These are phyloP conservation scores for Carex scoparia DNA, from an alignment of 176 grass and related monocot species.

Conservation along the genomic window DNA sequence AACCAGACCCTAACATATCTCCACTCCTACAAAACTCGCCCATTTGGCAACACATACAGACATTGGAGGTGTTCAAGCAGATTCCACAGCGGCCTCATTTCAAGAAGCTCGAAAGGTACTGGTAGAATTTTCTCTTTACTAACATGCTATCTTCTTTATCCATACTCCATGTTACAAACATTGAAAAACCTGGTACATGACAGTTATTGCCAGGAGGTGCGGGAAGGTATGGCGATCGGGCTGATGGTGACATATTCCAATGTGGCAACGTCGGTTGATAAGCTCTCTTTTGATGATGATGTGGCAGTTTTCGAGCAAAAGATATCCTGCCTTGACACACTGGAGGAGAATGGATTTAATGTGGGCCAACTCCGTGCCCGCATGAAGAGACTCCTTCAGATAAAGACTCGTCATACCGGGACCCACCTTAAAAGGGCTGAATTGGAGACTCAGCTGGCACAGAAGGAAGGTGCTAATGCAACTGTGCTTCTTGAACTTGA, in stretches of 20 bases:
- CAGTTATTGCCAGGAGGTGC: conserved; percentile 8
- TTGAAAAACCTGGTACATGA: conserved; percentile 1
- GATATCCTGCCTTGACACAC: conserved; percentile 24
- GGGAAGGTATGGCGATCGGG: conserved; percentile 54
- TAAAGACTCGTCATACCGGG: conserved; percentile 11
- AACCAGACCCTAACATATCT: background rate
- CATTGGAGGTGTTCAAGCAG: conserved; percentile 13
- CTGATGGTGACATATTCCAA: conserved; percentile 43
- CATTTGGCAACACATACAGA: conserved; percentile 3
- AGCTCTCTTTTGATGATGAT: conserved; percentile 31
- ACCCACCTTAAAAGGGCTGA: background rate
- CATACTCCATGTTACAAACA: background rate
- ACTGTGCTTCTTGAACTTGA: conserved; percentile 9
- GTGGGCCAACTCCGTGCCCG: conserved; percentile 29
- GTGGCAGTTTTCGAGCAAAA: conserved; percentile 28
- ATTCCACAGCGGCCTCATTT: conserved; percentile 2
- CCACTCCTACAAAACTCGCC: background rate
- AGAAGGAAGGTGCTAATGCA: conserved; percentile 16
- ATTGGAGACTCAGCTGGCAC: background rate
- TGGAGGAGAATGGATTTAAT: conserved; percentile 53
- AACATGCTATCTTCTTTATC: background rate
- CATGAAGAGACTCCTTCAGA: conserved; percentile 25
- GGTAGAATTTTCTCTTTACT: background rate
- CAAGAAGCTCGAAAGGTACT: conserved; percentile 5
- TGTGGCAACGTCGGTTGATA: conserved; percentile 32